Conservation (phyloP, 2,329 filamentous ascomycete species). For the Zymoseptoria pseudotritici region DNA sequence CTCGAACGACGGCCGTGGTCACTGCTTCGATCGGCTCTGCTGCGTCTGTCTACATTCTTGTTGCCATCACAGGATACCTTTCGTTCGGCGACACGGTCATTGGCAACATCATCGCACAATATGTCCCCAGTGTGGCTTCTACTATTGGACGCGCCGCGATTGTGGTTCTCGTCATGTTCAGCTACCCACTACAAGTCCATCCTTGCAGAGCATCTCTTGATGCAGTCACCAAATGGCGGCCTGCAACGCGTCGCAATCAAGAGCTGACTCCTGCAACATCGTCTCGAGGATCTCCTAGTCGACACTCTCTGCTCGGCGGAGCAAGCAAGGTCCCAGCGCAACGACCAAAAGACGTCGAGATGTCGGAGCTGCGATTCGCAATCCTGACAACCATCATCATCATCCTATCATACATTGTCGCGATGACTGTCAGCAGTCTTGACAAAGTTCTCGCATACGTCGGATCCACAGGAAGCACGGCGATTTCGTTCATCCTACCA, state of each 20-base stretch:
- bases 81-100: constrained; percentile 86
- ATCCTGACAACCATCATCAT: constrained; percentile 81
- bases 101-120: constrained; percentile 93
- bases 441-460: constrained; percentile 93
- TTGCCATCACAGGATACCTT: constrained; percentile 90
- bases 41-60: constrained; percentile 78
- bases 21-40: constrained; percentile 78
- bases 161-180: constrained; percentile 92
- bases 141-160: constrained; percentile 94
- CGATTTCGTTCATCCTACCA: constrained; percentile 93
- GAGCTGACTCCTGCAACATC: constrained; percentile 22
- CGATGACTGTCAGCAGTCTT: constrained; percentile 82
- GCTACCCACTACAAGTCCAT: constrained; percentile 89
- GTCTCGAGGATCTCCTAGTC: constrained; percentile 23
- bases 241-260: constrained; percentile 29
- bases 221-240: constrained; percentile 88
- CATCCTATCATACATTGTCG: constrained; percentile 74
- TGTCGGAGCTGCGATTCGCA: constrained; percentile 84
- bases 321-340: constrained; percentile 15
- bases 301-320: constrained; percentile 22
- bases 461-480: constrained; percentile 86
- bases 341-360: constrained; percentile 41
- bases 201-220: constrained; percentile 93
- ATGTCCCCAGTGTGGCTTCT: constrained; percentile 67
- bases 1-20: constrained; percentile 71